Base-by-base conservation (phyloP, 441 rosid species). In the Populus hybrid region DNA sequence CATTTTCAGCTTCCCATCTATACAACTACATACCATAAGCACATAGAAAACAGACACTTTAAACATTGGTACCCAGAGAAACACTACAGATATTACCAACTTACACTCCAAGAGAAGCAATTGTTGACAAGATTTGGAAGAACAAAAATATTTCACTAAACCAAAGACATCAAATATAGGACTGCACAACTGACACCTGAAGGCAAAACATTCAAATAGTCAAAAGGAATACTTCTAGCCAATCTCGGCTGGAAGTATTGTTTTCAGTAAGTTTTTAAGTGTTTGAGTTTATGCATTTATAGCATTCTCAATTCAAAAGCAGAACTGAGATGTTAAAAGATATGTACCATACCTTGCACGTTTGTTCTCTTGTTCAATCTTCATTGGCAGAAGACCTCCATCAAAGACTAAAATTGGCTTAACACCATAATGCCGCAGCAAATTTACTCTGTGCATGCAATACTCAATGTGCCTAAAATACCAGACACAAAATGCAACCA, bases 301-400 rank as follows among this genome's bases (percentile, higher is more conserved):
- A 66, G 29, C 23, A 72, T 26, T 6, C 14, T 23, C 9, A 31
- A 7, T 14, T 77, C 38, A 2, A 50, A 56, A 61, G 56, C 12
- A 24, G n/a, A 78, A 71, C 2, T 35, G 28, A 10, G 18, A 68
- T 45, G 20, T 69, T 35, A 9, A 61, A 72, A 75, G 67, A 63
- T 24, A 69, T 35, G 11, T 2, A 78, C 45, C 85, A 76, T 87
- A 96, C 98, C 93, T 94, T 53, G 92, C 94, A 66, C 99, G 97
- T 79, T 96, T 94, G 83, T 93, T 96, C 90, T 96, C 99, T 85
- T 96, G 98, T 68, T 96, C 99, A 66, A 87, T 87, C 89, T 96
- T 96, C 98, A 96, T 94, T 0, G 98, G 98, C 73, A 97, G 83
- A 65, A 90, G 82, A 80, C 98, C 98, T 76, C 98, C 99, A 85